phyloP scores from a whole-genome alignment of 768 basidiomycete species.

The Chlorophyllum brunneum region DNA sequence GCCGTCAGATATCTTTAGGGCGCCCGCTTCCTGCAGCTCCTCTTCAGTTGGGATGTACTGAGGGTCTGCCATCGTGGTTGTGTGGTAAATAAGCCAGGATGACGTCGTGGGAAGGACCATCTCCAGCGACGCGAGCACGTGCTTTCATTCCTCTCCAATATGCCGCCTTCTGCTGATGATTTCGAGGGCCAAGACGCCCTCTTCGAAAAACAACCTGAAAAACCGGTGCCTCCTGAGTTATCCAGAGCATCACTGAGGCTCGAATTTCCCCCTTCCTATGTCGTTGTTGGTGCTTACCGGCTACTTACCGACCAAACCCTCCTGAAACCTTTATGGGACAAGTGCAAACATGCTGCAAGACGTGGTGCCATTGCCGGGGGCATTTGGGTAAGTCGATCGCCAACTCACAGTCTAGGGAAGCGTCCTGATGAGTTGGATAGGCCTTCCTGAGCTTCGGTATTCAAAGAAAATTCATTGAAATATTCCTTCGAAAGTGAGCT shows the following conservation, averaged over 20 bases:
- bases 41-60: slow-evolving; percentile 30
- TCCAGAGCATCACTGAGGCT: slow-evolving; percentile 57
- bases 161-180: slow-evolving; percentile 2
- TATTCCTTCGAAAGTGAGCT: slow-evolving; percentile 60
- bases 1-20: slow-evolving; percentile 39
- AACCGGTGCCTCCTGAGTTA: slow-evolving; percentile 38
- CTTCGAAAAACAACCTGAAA: slow-evolving; percentile 18
- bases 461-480: slow-evolving; percentile 62
- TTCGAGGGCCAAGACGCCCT: slow-evolving; percentile 31
- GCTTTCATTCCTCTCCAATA: background rate
- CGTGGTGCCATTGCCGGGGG: slow-evolving; percentile 68
- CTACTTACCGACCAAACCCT: slow-evolving; percentile 70
- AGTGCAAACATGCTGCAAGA: slow-evolving; percentile 72
- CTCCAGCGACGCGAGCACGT: background rate
- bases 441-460: slow-evolving; percentile 64
- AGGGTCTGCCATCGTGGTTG: slow-evolving; percentile 10
- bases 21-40: slow-evolving; percentile 31
- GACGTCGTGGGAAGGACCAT: background rate
- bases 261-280: slow-evolving; percentile 78
- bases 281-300: slow-evolving; percentile 80
- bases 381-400: slow-evolving; percentile 54
- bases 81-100: background rate
- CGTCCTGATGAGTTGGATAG: slow-evolving; percentile 29
- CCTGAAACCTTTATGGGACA: slow-evolving; percentile 77
- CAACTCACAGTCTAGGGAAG: background rate